Evolutionary conservation across 2,329 filamentous ascomycete genomes (phyloP), one percentile per base, ranked within the genome.

Genomic region (Hortaea werneckii): DNA sequence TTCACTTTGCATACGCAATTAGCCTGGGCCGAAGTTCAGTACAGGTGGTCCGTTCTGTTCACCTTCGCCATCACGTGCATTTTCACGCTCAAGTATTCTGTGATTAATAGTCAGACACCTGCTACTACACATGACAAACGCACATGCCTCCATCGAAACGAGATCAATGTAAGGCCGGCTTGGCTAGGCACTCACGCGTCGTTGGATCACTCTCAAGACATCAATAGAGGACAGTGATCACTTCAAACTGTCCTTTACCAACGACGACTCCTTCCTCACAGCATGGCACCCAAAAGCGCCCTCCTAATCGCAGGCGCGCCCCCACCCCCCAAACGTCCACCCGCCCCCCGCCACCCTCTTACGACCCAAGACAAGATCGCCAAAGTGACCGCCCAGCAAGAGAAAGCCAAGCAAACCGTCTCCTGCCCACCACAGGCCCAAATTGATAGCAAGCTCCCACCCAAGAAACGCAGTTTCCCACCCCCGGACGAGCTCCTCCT

Each of bases 301-400:
- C 46, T 48, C 37, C 13, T 37, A 1, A 42, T 37, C 3, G 27
- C 30, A 7, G 39, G 42, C 42, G 37, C 41, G 9, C 26, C 37
- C 20, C 13, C 26, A 5, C 4, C 39, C 11, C 20, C 11, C 6
- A 27, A 40, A 6, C 34, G 38, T 5, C 20, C 20, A 2, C 42
- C n/a, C 28, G 10, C 26, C 37, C 38, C 29, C 11, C 3, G 9
- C 9, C 29, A 37, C 32, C 43, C 47, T 3, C 20, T 49, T 1
- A 49, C 47, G 12, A 49, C 47, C 20, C 43, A 46, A 38, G 37
- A 27, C 26, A 46, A 46, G 20, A 40, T 49, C 11, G 39, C 32
- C 44, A 42, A 43, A 27, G 47, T 41, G 10, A 8, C 20, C 7
- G 44, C 40, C 11, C 11, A 12, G 11, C 3, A 27, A 1, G 42